phyloP scores from a whole-genome alignment of 2,329 filamentous ascomycete species.

The Pseudocercospora crystallina region DNA sequence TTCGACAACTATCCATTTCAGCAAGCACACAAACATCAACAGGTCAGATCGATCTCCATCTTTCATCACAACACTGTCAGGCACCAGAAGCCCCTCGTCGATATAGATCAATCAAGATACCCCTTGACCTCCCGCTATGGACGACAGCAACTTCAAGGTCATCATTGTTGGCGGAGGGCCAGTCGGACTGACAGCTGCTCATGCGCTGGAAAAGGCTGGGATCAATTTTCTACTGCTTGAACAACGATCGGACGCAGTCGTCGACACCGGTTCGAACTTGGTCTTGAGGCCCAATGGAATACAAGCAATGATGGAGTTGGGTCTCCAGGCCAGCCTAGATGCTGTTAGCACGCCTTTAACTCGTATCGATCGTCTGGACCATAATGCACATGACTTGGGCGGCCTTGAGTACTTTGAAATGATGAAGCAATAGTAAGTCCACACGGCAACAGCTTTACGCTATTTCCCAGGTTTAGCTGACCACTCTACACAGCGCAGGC shows the following conservation, averaged over 20 bases:
- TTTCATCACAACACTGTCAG: too few relatives aligned
- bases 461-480: too few relatives aligned
- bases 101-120: too few relatives aligned
- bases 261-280: conserved; percentile 6
- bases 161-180: conserved; percentile 34
- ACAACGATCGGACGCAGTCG: not conserved
- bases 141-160: conserved; percentile 1
- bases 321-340: not conserved
- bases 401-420: too few relatives aligned
- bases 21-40: too few relatives aligned
- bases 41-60: too few relatives aligned
- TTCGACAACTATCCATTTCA: too few relatives aligned
- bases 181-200: conserved; percentile 9
- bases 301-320: not conserved
- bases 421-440: too few relatives aligned
- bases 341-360: not conserved
- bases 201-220: conserved; percentile 1
- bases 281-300: not conserved
- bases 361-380: conserved; percentile 8
- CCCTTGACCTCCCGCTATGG: not conserved
- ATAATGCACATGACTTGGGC: not conserved
- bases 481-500: not conserved
- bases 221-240: conserved; percentile 7
- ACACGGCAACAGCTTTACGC: too few relatives aligned
- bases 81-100: too few relatives aligned